These are phyloP conservation scores for Xylaria grammica DNA, from an alignment of 495 filamentous ascomycete genomes.

Conservation along the genomic window DNA sequence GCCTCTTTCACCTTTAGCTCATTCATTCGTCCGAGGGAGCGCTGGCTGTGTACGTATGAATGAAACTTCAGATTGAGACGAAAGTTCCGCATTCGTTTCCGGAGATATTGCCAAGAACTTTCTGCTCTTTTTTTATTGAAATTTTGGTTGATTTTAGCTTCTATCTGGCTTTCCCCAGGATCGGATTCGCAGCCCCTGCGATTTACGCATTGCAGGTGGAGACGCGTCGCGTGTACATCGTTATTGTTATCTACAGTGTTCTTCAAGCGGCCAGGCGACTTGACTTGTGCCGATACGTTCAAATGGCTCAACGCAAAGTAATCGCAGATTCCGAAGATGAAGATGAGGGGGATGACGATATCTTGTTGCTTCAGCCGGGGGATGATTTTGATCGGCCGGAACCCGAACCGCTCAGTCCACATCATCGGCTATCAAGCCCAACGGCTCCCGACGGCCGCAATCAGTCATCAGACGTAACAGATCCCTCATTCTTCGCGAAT, in stretches of 20 bases:
- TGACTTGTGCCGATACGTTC: constrained; percentile 24
- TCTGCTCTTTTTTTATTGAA: no score
- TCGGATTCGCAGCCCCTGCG: no score
- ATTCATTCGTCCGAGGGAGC: no score
- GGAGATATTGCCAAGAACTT: no score
- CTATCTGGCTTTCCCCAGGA: no score
- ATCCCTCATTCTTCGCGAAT: constrained; percentile 35
- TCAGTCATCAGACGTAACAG: constrained; percentile 26
- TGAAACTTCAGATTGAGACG: no score
- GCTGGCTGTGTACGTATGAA: no score
- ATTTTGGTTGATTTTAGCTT: no score
- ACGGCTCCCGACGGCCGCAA: constrained; percentile 12
- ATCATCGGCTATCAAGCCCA: constrained; percentile 19
- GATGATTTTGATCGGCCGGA: constrained; percentile 26
- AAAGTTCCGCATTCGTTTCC: no score
- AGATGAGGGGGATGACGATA: constrained; percentile 31
- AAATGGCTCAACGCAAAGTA: constrained; percentile 32
- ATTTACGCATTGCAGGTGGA: not conserved
- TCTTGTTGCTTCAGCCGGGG: constrained; percentile 18
- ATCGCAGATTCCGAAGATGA: constrained; percentile 41
- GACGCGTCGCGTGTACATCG: constrained; percentile 18
- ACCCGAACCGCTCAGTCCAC: constrained; percentile 35
- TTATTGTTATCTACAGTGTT: not conserved
- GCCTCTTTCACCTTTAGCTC: no score
- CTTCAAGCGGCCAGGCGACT: constrained; percentile 20